Conservation (phyloP, 2,329 filamentous ascomycete genomes). For the Seiridium unicorne region DNA sequence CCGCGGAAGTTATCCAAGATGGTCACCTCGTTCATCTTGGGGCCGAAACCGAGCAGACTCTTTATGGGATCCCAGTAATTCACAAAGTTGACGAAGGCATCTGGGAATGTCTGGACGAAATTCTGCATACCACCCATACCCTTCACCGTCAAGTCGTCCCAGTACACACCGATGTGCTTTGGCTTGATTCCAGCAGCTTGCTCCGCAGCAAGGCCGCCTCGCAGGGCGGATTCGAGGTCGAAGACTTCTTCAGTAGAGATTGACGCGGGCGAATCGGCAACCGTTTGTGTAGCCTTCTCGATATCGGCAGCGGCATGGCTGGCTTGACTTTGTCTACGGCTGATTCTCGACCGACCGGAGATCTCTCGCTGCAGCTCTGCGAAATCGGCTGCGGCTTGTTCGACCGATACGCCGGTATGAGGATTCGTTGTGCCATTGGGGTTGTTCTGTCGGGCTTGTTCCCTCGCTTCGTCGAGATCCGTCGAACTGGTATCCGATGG, state of each 20-base stretch:
- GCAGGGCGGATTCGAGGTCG: constrained; percentile 72
- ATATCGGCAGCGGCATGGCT: constrained; percentile 38
- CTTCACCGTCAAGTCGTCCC: constrained; percentile 74
- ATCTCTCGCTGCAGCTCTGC: constrained; percentile 63
- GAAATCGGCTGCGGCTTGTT: constrained; percentile 69
- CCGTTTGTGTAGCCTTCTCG: constrained; percentile 49
- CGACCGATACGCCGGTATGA: constrained; percentile 57
- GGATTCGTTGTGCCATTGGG: constrained; percentile 44
- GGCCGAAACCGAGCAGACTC: constrained; percentile 61
- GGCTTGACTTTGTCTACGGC: constrained; percentile 36
- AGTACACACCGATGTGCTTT: constrained; percentile 78
- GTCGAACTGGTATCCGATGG: constrained; percentile 18
- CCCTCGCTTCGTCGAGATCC: constrained; percentile 35
- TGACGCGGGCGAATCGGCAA: constrained; percentile 36
- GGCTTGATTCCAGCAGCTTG: constrained; percentile 74
- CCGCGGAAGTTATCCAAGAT: constrained; percentile 72
- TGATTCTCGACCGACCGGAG: constrained; percentile 54
- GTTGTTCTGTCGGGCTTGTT: constrained; percentile 42
- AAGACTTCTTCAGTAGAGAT: constrained; percentile 59
- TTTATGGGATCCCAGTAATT: constrained; percentile 67
- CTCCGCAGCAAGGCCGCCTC: constrained; percentile 70
- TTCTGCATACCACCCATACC: constrained; percentile 74
- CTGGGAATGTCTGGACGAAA: constrained; percentile 72
- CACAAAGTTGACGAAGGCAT: constrained; percentile 74
- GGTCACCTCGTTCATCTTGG: constrained; percentile 69